Percentiles rank a stretch among this genome's conserved stretches.
Evolutionary conservation across 2,329 filamentous ascomycete genomes (phyloP).

Genomic region (Penicillium oxalicum): DNA sequence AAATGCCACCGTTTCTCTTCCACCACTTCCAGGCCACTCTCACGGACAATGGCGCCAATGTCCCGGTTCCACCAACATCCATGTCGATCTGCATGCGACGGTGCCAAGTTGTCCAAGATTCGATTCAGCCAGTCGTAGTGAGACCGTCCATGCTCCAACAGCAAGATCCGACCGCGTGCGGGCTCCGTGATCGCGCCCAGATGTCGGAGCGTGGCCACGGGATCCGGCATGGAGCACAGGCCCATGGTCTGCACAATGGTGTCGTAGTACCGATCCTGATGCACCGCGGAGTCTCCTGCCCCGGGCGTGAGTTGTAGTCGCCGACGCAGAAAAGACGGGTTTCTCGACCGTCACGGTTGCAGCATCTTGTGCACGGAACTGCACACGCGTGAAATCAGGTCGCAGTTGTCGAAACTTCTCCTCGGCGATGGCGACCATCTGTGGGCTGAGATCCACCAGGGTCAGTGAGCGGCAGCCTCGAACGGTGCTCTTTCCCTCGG

Average conservation of each 20-base stretch:
- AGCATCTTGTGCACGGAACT: conserved; percentile 35
- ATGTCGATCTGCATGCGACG: conserved; percentile 45
- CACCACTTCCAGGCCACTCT: conserved; percentile 45
- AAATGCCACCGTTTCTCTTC: conserved; percentile 44
- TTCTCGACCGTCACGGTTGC: conserved; percentile 24
- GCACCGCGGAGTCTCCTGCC: neutral
- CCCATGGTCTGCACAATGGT: conserved; percentile 48
- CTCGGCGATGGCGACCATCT: conserved; percentile 44
- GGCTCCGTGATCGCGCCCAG: conserved; percentile 37
- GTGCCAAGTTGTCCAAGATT: conserved; percentile 43
- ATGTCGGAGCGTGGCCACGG: conserved; percentile 38
- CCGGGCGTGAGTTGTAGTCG: neutral
- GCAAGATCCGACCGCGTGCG: conserved; percentile 38
- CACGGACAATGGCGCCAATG: conserved; percentile 43
- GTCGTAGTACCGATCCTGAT: conserved; percentile 32
- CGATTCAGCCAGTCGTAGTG: conserved; percentile 44
- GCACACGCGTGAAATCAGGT: conserved; percentile 27
- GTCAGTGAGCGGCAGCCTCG: conserved; percentile 39
- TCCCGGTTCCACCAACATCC: conserved; percentile 51
- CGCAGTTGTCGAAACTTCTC: conserved; percentile 38
- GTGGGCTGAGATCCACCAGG: conserved; percentile 44
- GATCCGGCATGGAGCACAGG: conserved; percentile 44
- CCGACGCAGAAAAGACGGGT: neutral
- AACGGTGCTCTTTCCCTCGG: conserved; percentile 25
- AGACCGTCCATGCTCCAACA: conserved; percentile 47